phyloP scores from a whole-genome alignment of 106 monocot genomes.

The Vanilla planifolia region DNA sequence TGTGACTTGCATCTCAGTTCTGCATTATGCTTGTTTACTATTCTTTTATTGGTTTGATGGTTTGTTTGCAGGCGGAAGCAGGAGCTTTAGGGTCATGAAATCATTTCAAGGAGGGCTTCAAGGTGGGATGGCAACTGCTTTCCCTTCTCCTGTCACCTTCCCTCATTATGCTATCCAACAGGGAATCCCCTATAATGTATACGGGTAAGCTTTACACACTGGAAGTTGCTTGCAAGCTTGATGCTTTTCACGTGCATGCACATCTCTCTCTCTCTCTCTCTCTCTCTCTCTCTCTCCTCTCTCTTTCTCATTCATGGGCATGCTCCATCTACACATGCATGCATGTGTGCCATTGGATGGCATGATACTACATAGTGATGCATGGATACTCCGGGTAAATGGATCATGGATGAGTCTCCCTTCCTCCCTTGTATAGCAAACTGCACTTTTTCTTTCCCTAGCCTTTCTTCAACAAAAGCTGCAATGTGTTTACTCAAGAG shows the following conservation, averaged over 20 bases:
- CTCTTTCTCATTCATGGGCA: neutral
- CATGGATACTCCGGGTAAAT: neutral
- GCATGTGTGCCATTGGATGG: no score
- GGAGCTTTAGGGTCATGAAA: slow-evolving; percentile 76
- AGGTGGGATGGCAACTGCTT: slow-evolving; percentile 54
- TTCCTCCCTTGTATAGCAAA: neutral
- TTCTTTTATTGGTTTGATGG: neutral
- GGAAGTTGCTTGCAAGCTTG: neutral
- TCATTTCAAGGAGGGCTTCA: slow-evolving; percentile 47
- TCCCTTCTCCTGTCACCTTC: slow-evolving; percentile 61
- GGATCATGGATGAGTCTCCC: neutral
- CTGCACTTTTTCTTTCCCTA: neutral
- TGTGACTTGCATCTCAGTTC: neutral
- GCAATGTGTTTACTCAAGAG: neutral
- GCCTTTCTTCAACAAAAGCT: slow-evolving; percentile 2
- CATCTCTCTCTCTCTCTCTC: neutral
- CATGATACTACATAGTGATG: neutral
- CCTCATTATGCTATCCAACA: slow-evolving; percentile 94
- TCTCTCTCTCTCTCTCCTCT: neutral
- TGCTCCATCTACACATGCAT: neutral
- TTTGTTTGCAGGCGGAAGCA: slow-evolving; percentile 42
- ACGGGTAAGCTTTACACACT: slow-evolving; percentile 55
- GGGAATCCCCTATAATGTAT: slow-evolving; percentile 81
- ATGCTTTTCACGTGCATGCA: slow-evolving; percentile 12
- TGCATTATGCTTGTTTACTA: neutral